These are phyloP conservation scores for Podosphaera fusca DNA, from an alignment of 2,329 filamentous ascomycete genomes.

Conservation along the genomic window DNA sequence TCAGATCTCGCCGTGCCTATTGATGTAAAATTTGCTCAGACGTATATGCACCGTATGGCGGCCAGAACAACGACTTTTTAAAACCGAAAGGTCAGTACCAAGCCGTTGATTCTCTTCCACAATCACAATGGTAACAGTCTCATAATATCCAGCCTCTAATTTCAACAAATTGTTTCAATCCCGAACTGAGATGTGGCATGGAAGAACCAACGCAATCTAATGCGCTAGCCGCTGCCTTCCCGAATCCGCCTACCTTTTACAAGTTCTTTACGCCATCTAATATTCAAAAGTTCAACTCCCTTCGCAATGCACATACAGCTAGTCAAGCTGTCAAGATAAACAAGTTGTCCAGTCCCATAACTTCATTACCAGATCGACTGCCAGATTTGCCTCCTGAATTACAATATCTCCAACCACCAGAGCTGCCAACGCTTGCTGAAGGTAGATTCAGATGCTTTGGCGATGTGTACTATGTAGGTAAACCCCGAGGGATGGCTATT, in stretches of 20 bases:
- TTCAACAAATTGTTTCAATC: too few species aligned
- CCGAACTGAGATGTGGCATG: conserved; percentile 21
- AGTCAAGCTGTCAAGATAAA: conserved; percentile 3
- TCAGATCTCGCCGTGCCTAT: too few species aligned
- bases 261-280: conserved; percentile 65
- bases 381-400: conserved; percentile 31
- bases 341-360: conserved; percentile 3
- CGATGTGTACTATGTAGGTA: conserved; percentile 32
- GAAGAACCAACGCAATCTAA: conserved; percentile 28
- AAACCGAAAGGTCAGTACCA: too few species aligned
- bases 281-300: conserved; percentile 30
- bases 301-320: conserved; percentile 16
- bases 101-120: too few species aligned
- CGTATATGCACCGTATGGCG: too few species aligned
- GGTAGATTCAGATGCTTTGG: conserved; percentile 59
- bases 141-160: too few species aligned
- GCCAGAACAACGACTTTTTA: too few species aligned
- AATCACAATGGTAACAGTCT: too few species aligned
- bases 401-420: conserved; percentile 57
- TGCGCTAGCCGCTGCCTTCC: conserved; percentile 44
- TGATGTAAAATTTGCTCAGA: too few species aligned
- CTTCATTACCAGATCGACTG: conserved; percentile 12
- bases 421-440: conserved; percentile 34
- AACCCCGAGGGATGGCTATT: not conserved
- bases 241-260: conserved; percentile 77